Base-by-base conservation (phyloP, 2,329 filamentous ascomycete species). In the Lomentospora prolificans region DNA sequence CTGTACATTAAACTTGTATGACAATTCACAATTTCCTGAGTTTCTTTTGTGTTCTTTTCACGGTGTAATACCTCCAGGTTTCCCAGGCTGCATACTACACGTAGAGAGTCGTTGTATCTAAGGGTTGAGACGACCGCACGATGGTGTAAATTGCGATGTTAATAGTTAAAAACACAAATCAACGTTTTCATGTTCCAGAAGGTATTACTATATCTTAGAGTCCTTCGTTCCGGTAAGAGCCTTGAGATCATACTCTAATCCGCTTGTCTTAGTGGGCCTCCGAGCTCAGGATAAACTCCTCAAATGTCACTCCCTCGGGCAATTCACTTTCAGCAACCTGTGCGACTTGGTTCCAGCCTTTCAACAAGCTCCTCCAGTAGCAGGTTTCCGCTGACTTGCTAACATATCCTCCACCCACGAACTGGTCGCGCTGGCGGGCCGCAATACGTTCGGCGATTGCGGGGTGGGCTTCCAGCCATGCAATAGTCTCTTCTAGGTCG, bases 311-410 rank as follows among this genome's bases (percentile, higher is more conserved):
- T 10, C 64, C 58, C 3, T 64, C 64, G 12, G 66, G 64, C 64
- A 69, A 70, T 7, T 63, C 68, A 39, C 64, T 64, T 28, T 66
- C 69, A 14, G 70, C 67, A 1, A 65, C 61, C 41, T 64, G 63
- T 28, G 66, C 75, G 9, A 77, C 70, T 36, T 65, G 59, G 55
- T 65, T 69, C 77, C 77, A 80, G 0, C 74, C 75, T 56, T 69
- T 68, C 22, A 80, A 63, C 58, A 77, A 55, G 0, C 70, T 72
- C 41, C 77, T 68, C 77, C 77, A 80, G 65, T 80, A 80, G 60
- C 77, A 80, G 57, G 63, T 66, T 64, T 79, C 77, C 0, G 76
- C 75, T n/a, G 75, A 75, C 12, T 71, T 70, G 57, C 72, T 75
- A 50, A 77, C 65, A 60, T 77, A 75, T 1, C 75, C 76, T 0